Evolutionary conservation across 495 filamentous ascomycete species (phyloP), one percentile per base, ranked within the genome.

Genomic region (Sphaerosporella brunnea): DNA sequence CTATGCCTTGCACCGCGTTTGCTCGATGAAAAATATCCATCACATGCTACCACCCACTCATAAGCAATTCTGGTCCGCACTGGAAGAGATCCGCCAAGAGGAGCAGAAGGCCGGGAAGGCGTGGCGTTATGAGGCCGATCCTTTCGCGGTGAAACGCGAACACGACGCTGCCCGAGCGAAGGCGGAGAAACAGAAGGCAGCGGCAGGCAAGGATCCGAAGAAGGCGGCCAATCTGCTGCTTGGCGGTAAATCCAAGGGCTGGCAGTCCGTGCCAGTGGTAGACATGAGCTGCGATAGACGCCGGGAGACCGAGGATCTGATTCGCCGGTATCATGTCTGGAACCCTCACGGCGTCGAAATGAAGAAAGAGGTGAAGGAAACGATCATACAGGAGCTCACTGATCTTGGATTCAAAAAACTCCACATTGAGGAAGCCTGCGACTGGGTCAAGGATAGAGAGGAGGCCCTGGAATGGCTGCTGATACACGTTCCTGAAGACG

Each of bases 61-160:
- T 56, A 76, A 73, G 53, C 74, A 79, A 51, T 65, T 93, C 23
- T 97, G 90, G 90, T 73, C 74, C 8, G 75, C 80, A 44, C 93
- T 96, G 56, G 71, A 79, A 37, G 72, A 74, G 2, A 62, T 94
- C 49, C 95, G 92, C 63, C 71, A 71, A 49, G 70, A 76, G 47
- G 86, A 93, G 56, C 67, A 79, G 10, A 77, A 73, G 52, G 74
- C 79, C 44, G 85, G 83, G 9, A 77, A 75, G 51, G 79, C 64
- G 3, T 96, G 88, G 85, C 78, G 93, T 73, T 97, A 96, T 56
- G 86, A 92, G 53, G 88, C 84, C 13, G 92, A 97, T 62, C 90
- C 90, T 0, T 97, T 97, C 64, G 64, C 75, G 34, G 79, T 82
- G 3, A 69, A 78, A 60, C 71, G 77, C 45, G 82, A 93, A 59